Evolutionary conservation across 2,329 filamentous ascomycete species (phyloP).

Genomic region (Colletotrichum sp.): DNA sequence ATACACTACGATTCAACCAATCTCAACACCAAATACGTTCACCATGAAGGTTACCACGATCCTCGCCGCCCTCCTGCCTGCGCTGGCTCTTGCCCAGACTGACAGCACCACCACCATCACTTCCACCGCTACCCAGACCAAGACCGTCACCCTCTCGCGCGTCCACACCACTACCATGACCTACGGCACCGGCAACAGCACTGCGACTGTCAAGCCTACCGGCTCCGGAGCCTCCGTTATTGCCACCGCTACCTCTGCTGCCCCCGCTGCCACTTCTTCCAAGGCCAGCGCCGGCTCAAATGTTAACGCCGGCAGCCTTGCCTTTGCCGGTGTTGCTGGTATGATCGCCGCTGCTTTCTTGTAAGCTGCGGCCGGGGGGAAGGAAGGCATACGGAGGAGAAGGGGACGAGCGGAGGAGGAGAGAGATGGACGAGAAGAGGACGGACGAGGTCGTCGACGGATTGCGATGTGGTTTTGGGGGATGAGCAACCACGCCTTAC

Average conservation of each 20-base stretch:
- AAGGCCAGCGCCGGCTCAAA: slow-evolving; percentile 32
- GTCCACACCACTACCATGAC: slow-evolving; percentile 45
- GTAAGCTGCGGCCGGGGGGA: slow-evolving; percentile 38
- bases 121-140: slow-evolving; percentile 54
- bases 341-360: slow-evolving; percentile 56
- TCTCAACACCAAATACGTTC: slow-evolving; percentile 20
- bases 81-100: slow-evolving; percentile 55
- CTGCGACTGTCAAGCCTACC: slow-evolving; percentile 34
- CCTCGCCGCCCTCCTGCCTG: slow-evolving; percentile 55
- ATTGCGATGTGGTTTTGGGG: neutral
- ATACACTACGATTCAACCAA: slow-evolving; percentile 5
- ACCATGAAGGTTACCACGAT: slow-evolving; percentile 47
- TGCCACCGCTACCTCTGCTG: slow-evolving; percentile 20
- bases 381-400: neutral
- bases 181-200: slow-evolving; percentile 42
- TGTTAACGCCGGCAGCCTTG: slow-evolving; percentile 48
- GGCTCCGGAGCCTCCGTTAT: slow-evolving; percentile 25
- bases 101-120: slow-evolving; percentile 46
- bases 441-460: neutral
- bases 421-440: neutral
- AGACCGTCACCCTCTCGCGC: slow-evolving; percentile 36
- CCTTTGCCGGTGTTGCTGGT: slow-evolving; percentile 54
- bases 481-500: neutral
- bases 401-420: neutral
- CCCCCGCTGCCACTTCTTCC: slow-evolving; percentile 25